These are phyloP conservation scores for Gossypium thurberi DNA, from an alignment of 345 rosid genomes.

Conservation along the genomic window DNA sequence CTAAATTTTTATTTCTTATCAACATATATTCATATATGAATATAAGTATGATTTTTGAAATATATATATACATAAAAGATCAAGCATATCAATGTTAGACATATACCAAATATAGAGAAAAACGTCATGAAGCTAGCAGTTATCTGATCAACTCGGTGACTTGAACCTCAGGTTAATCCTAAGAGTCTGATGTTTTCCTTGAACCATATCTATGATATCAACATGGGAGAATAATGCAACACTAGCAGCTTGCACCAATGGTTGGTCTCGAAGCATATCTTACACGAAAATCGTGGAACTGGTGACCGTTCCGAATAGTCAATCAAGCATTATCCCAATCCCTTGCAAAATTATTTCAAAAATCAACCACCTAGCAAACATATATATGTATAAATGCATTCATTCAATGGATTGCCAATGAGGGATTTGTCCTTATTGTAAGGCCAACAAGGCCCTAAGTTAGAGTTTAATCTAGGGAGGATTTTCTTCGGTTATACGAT, in stretches of 20 bases:
- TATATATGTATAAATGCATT: no score
- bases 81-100: no score
- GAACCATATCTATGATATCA: constrained; percentile 16
- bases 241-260: not conserved
- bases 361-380: not conserved
- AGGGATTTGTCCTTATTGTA: no score
- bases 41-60: not conserved
- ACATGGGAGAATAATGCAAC: not conserved
- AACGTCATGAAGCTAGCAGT: no score
- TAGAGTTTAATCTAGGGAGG: no score
- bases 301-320: constrained; percentile 81
- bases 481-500: no score
- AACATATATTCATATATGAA: no score
- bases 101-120: no score
- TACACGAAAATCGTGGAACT: constrained; percentile 74
- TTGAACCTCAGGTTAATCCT: constrained; percentile 85
- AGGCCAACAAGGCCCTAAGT: no score
- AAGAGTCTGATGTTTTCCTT: constrained; percentile 93
- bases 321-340: constrained; percentile 76
- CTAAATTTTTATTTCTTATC: no score
- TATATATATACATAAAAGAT: no score
- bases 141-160: constrained; percentile 88
- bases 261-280: no score
- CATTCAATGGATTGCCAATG: not conserved
- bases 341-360: constrained; percentile 41